These are phyloP conservation scores for Prunus armeniaca DNA, from an alignment of 306 rosid genomes.

Conservation along the genomic window DNA sequence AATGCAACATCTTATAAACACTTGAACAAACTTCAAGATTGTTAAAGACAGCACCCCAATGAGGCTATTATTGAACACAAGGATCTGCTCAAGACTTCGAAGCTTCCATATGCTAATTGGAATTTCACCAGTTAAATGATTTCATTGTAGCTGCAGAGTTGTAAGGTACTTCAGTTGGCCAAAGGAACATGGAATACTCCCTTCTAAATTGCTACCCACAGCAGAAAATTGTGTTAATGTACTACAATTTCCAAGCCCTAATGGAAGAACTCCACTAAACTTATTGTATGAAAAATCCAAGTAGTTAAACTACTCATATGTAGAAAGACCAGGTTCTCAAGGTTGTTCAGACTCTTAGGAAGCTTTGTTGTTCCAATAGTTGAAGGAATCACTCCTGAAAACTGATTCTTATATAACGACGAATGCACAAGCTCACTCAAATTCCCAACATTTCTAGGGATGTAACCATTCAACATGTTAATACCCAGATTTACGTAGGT, in stretches of 20 bases:
- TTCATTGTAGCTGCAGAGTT: slow-evolving; percentile 39
- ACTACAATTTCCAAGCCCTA: slow-evolving; percentile 64
- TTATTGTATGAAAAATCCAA: slow-evolving; percentile 60
- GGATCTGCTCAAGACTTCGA: slow-evolving; percentile 49
- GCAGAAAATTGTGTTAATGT: slow-evolving; percentile 28
- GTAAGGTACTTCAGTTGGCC: slow-evolving; percentile 51
- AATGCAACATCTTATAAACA: too few species aligned
- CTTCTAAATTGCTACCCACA: slow-evolving; percentile 39
- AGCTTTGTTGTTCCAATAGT: slow-evolving; percentile 56
- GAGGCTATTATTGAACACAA: too few species aligned
- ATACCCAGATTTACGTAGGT: slow-evolving; percentile 27
- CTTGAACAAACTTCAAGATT: too few species aligned
- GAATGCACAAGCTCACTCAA: slow-evolving; percentile 31
- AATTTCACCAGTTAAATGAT: slow-evolving; percentile 68
- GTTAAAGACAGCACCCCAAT: too few species aligned
- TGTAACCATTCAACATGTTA: slow-evolving; percentile 47
- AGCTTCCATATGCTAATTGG: slow-evolving; percentile 84
- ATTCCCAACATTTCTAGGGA: slow-evolving; percentile 56
- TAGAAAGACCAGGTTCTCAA: slow-evolving; percentile 35
- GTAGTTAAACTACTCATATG: slow-evolving; percentile 24
- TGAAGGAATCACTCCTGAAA: slow-evolving; percentile 60
- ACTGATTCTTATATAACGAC: slow-evolving; percentile 33
- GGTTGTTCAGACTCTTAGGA: slow-evolving; percentile 51
- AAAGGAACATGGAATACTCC: slow-evolving; percentile 62
- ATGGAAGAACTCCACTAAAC: slow-evolving; percentile 58